Evolutionary conservation across 2,329 filamentous ascomycete species (phyloP).

Genomic region (Xylaria sp.): DNA sequence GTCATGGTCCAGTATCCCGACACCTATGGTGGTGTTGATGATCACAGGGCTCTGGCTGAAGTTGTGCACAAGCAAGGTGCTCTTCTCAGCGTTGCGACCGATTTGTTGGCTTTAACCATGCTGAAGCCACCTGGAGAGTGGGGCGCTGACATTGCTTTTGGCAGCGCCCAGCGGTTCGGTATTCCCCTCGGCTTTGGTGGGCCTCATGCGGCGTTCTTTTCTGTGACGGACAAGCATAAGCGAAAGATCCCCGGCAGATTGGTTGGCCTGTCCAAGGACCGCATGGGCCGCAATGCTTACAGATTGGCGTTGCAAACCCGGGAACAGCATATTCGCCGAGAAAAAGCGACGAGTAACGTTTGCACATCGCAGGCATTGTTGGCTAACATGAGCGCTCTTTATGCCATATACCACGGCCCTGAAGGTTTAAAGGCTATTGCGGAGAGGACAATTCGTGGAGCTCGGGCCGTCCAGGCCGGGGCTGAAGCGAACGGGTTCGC

Average conservation of each 20-base stretch:
- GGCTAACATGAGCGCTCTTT: slow-evolving; percentile 96
- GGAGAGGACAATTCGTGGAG: slow-evolving; percentile 77
- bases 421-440: slow-evolving; percentile 85
- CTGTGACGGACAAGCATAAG: slow-evolving; percentile 90
- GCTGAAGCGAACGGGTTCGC: slow-evolving; percentile 72
- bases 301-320: slow-evolving; percentile 89
- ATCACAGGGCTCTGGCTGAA: slow-evolving; percentile 80
- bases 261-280: slow-evolving; percentile 91
- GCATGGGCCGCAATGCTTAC: slow-evolving; percentile 82
- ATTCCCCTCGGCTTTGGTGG: slow-evolving; percentile 93
- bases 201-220: slow-evolving; percentile 97
- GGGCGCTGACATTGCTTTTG: slow-evolving; percentile 94
- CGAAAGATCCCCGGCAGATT: slow-evolving; percentile 92
- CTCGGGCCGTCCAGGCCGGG: slow-evolving; percentile 74
- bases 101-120: slow-evolving; percentile 86
- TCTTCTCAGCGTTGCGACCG: slow-evolving; percentile 88
- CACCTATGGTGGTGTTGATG: slow-evolving; percentile 81
- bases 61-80: slow-evolving; percentile 80
- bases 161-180: slow-evolving; percentile 90
- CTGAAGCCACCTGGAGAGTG: slow-evolving; percentile 93
- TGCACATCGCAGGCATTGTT: slow-evolving; percentile 94
- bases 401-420: slow-evolving; percentile 93
- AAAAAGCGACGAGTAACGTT: slow-evolving; percentile 97
- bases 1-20: slow-evolving; percentile 96
- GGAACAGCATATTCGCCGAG: slow-evolving; percentile 94